phyloP scores from a whole-genome alignment of 2,329 filamentous ascomycete genomes.

The Beauveria medogensis region DNA sequence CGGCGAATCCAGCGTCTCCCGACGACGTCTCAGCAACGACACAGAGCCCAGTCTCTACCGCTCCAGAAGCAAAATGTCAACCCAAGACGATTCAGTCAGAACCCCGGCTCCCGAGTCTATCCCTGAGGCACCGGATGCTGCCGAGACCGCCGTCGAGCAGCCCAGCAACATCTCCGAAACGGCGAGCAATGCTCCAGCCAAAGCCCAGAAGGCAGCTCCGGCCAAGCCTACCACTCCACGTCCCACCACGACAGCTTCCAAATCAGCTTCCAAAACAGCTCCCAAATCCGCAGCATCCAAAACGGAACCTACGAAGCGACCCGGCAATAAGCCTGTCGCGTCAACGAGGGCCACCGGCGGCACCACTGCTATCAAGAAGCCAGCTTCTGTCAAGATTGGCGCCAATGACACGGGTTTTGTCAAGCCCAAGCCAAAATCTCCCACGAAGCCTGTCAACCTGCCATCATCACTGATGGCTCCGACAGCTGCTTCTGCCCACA shows the following conservation, averaged over 20 bases:
- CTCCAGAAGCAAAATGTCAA: conserved; percentile 27
- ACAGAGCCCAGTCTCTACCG: conserved; percentile 27
- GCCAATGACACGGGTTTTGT: conserved; percentile 34
- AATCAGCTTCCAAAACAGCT: conserved; percentile 20
- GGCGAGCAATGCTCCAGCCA: conserved; percentile 21
- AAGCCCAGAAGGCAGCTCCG: conserved; percentile 12
- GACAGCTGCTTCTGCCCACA: conserved; percentile 62
- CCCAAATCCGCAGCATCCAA: conserved; percentile 17
- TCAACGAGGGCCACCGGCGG: conserved; percentile 22
- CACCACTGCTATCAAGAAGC: conserved; percentile 33
- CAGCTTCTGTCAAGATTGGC: conserved; percentile 32
- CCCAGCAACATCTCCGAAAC: conserved; percentile 11
- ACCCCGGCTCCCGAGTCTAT: conserved; percentile 8
- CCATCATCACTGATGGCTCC: conserved; percentile 61
- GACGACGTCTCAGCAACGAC: conserved; percentile 28
- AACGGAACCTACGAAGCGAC: conserved; percentile 18
- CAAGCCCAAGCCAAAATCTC: conserved; percentile 58
- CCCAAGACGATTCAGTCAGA: conserved; percentile 18
- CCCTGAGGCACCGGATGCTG: conserved; percentile 3
- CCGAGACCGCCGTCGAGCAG: not conserved
- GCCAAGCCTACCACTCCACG: conserved; percentile 14
- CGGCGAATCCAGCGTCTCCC: conserved; percentile 30
- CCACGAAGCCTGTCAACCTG: conserved; percentile 59
- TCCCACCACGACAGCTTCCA: conserved; percentile 18
- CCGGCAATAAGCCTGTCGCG: conserved; percentile 18